phyloP scores from a whole-genome alignment of 768 basidiomycete species.

The Tulasnella sp. region DNA sequence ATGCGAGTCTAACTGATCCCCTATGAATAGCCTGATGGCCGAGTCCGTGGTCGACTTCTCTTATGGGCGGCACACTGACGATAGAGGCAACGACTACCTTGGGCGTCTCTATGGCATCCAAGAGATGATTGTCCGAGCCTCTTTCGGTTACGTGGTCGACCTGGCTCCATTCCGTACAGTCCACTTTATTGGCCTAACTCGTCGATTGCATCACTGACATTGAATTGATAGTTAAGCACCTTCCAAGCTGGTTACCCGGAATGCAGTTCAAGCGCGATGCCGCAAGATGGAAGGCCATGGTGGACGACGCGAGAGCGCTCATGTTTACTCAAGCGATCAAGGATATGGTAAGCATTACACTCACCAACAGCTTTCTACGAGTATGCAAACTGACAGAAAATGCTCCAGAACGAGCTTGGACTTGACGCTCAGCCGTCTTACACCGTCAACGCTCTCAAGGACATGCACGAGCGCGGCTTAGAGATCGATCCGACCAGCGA shows the following conservation, averaged over 20 bases:
- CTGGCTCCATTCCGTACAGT: not conserved
- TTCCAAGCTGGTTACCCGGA: not conserved
- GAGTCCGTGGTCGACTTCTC: not conserved
- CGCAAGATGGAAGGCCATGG: not conserved
- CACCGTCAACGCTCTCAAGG: not conserved
- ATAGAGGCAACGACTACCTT: not conserved
- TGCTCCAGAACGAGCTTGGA: not conserved
- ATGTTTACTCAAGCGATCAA: not conserved
- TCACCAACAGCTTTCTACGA: not conserved
- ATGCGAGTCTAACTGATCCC: no score
- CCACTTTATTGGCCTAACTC: no score
- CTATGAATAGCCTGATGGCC: not conserved
- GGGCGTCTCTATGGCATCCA: not conserved
- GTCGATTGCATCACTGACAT: no score
- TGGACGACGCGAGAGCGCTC: not conserved
- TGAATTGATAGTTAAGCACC: not conserved
- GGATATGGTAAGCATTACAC: not conserved
- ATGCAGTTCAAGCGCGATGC: not conserved
- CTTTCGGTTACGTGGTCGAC: constrained; percentile 1
- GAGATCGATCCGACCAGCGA: not conserved
- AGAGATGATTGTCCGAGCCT: not conserved
- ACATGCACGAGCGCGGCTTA: not conserved
- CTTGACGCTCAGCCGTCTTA: not conserved
- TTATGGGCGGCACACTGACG: not conserved
- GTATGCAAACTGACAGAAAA: not conserved